Evolutionary conservation across 768 basidiomycete species (phyloP), one percentile per base, ranked within the genome.

Genomic region (Auriscalpium vulgare): DNA sequence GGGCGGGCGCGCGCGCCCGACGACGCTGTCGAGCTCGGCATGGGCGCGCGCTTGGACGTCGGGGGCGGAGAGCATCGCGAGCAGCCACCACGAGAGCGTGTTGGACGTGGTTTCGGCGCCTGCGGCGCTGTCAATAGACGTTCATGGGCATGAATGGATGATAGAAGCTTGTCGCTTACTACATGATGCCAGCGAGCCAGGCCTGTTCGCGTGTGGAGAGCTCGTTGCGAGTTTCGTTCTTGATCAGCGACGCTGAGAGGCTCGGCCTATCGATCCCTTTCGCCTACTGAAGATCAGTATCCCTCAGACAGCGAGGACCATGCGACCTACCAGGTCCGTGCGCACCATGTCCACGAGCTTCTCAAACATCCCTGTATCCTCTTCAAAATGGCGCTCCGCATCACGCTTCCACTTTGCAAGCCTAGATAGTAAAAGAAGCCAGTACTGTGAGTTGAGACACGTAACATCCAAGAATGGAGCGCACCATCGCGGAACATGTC

Each of bases 101-200:
- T 54, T 29, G n/a, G 56, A 51, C 37, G 61, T 62, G 8, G 60
- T 62, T 54, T 62, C 60, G 2, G 60, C 51, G 21, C 55, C 53
- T 9, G 60, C 60, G 21, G 60, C 54, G 49, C 60, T n/a, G 21
- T 10, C 3, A 6, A 23, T 3, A 10, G 7, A 36, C 1, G 21
- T 21, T 21, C 21, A 21, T 1, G 1, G 21, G 10, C 10, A 17
- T 19, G 14, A 14, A 34, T 47, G 11, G 11, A 10, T 2, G 34
- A 54, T 29, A 29, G 4, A 19, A 47, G 13, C 40, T 19, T n/a
- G 2, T 17, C 14, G 60, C 63, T 55, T 19, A 64, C 63, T 63
- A 62, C 63, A 64, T 60, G 3, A 55, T 64, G 37, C 62, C 63
- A 10, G 59, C 62, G 53, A 64, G 59, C 63, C 63, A 64, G 3